A percentile compares a stretch with the other conserved stretches of the same genome.
phyloP scores from a whole-genome alignment of 371 early-diverging fungal genomes.

The Circinella umbellata region DNA sequence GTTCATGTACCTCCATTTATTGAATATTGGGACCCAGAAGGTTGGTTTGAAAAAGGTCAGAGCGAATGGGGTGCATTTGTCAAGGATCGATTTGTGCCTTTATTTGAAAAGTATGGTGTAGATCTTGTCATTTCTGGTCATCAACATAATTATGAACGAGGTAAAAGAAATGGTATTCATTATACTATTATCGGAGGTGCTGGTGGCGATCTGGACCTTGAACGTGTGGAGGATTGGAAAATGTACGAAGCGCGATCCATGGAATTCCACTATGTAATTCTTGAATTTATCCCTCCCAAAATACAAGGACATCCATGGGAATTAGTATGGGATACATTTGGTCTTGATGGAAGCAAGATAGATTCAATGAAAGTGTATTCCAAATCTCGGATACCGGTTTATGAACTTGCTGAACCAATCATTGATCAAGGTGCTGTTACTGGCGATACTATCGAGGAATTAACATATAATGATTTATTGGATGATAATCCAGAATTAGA shows the following conservation, averaged over 20 bases:
- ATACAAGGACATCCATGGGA: conserved; percentile 24
- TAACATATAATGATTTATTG: conserved; percentile 22
- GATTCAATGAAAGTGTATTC: conserved; percentile 29
- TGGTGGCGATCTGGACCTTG: conserved; percentile 73
- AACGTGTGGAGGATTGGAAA: conserved; percentile 68
- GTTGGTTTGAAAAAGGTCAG: conserved; percentile 70
- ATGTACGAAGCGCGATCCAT: conserved; percentile 62
- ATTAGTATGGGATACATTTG: conserved; percentile 46
- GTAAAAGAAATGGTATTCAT: conserved; percentile 53
- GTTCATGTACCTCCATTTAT: conserved; percentile 84
- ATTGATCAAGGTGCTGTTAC: conserved; percentile 20
- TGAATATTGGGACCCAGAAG: conserved; percentile 79
- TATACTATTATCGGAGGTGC: conserved; percentile 82
- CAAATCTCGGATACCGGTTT: conserved; percentile 12
- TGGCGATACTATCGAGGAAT: conserved; percentile 22
- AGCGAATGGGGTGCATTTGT: conserved; percentile 78
- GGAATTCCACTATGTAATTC: conserved; percentile 62
- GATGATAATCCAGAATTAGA: conserved; percentile 17
- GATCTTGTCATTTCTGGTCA: conserved; percentile 84
- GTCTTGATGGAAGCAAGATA: conserved; percentile 32
- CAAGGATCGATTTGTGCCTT: conserved; percentile 65
- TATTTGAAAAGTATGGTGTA: conserved; percentile 69
- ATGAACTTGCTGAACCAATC: conserved; percentile 10
- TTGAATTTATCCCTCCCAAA: conserved; percentile 49
- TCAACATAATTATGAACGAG: conserved; percentile 81